Evolutionary conservation across 140 eudicot genomes (phyloP).

Genomic region (Flaveria floridana): DNA sequence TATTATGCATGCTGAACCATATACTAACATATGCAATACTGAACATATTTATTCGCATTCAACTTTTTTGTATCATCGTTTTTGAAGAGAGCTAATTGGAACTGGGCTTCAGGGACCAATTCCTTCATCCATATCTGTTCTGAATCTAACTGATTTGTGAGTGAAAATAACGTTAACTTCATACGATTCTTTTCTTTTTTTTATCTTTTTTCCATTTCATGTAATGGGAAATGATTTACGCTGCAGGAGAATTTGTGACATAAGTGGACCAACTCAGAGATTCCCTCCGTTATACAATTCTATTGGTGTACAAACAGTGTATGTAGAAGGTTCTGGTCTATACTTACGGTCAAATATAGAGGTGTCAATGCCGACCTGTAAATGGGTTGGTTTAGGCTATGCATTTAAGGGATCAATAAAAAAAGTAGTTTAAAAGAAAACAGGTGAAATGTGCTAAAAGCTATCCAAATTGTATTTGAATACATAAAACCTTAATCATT

Average conservation of each 20-base stretch:
- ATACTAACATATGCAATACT: slow-evolving; percentile 1
- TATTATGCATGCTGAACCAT: not conserved
- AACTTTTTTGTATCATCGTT: slow-evolving; percentile 7
- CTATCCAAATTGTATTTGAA: not conserved
- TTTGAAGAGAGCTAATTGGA: slow-evolving; percentile 63
- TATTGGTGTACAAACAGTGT: slow-evolving; percentile 51
- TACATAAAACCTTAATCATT: not conserved
- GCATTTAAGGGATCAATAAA: not conserved
- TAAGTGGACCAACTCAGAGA: slow-evolving; percentile 55
- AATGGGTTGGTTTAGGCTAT: not conserved
- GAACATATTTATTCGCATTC: slow-evolving; percentile 6
- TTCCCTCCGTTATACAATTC: slow-evolving; percentile 53
- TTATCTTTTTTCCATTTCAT: not conserved
- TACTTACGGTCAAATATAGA: not conserved
- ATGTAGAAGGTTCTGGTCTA: slow-evolving; percentile 34
- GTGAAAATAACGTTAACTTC: slow-evolving; percentile 24
- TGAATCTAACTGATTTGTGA: slow-evolving; percentile 52
- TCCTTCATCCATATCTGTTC: slow-evolving; percentile 58
- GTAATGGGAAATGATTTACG: not conserved
- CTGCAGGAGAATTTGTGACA: slow-evolving; percentile 74
- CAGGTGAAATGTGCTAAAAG: not conserved
- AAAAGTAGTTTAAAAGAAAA: not conserved
- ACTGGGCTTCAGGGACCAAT: slow-evolving; percentile 78
- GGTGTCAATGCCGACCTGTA: not conserved
- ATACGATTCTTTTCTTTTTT: not conserved